Percentiles rank a stretch among this genome's conserved stretches.
These are phyloP conservation scores for Pseudocercospora eumusae DNA, from an alignment of 2,329 filamentous ascomycete species.

Conservation along the genomic window DNA sequence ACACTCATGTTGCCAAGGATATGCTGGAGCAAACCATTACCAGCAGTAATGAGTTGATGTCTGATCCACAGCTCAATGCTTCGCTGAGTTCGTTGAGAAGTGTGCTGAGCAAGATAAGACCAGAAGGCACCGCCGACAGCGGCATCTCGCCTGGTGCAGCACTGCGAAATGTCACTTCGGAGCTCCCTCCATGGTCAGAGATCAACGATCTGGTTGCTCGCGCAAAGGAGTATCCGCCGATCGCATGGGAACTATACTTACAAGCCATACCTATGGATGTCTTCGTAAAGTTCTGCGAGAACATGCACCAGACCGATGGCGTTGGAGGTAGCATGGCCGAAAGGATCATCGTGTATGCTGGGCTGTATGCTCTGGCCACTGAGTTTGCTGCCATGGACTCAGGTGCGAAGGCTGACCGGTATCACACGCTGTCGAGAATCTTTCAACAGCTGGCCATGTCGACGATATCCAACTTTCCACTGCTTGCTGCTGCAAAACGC, in stretches of 20 bases:
- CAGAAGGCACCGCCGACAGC: not conserved
- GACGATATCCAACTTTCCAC: conserved; percentile 7
- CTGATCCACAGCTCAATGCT: conserved; percentile 5
- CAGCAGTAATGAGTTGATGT: conserved; percentile 1
- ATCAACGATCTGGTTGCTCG: conserved; percentile 10
- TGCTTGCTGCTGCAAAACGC: conserved; percentile 7
- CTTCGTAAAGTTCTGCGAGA: conserved; percentile 10
- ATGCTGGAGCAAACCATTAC: conserved; percentile 11
- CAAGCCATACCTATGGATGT: conserved; percentile 1
- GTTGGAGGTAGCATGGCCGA: conserved; percentile 1
- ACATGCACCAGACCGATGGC: conserved; percentile 3
- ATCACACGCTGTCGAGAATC: not conserved
- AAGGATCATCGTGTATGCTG: conserved; percentile 12
- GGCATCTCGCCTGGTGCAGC: conserved; percentile 1
- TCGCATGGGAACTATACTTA: conserved; percentile 12
- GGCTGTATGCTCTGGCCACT: not conserved
- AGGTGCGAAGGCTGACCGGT: not conserved
- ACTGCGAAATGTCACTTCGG: not conserved
- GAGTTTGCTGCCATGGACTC: conserved; percentile 8
- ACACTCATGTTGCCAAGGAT: conserved; percentile 3
- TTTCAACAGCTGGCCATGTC: conserved; percentile 3
- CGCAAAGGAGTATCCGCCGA: conserved; percentile 4
- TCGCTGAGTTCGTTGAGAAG: not conserved
- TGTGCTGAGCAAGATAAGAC: conserved; percentile 6
- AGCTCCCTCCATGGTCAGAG: conserved; percentile 4